A percentile compares a stretch with the other conserved stretches of the same genome.
Conservation (phyloP, 1,139 yeast genomes). For the Pichia sp. region DNA sequence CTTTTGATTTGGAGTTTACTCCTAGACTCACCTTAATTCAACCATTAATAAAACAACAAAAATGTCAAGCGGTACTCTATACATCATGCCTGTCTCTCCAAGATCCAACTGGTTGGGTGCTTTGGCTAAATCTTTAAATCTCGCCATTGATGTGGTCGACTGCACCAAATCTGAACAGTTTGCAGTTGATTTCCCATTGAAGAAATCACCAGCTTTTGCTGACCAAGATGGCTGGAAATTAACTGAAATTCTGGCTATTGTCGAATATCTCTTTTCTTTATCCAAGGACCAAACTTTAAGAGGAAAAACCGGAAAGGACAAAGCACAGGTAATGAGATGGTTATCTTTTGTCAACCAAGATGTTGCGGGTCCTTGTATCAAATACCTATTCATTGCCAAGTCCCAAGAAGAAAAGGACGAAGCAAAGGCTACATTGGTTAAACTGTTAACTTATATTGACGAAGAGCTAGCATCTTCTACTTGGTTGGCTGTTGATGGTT, state of each 20-base stretch:
- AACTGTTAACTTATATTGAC: slow-evolving; percentile 1
- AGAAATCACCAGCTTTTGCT: slow-evolving; percentile 25
- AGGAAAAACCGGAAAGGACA: slow-evolving; percentile 18
- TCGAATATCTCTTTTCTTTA: slow-evolving; percentile 21
- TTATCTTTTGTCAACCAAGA: slow-evolving; percentile 23
- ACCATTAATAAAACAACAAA: too few species aligned
- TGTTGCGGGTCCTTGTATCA: slow-evolving; percentile 8
- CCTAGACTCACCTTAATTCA: too few species aligned
- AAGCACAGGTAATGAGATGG: slow-evolving; percentile 25
- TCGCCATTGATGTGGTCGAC: slow-evolving; percentile 33
- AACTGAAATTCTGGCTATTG: slow-evolving; percentile 23
- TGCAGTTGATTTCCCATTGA: slow-evolving; percentile 19
- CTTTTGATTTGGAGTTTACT: too few species aligned
- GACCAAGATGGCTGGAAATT: slow-evolving; percentile 22
- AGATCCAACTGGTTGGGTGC: slow-evolving; percentile 16
- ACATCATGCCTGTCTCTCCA: slow-evolving; percentile 12
- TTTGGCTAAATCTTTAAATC: slow-evolving; percentile 19
- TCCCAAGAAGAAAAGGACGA: slow-evolving; percentile 4
- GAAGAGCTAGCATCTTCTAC: slow-evolving; percentile 2
- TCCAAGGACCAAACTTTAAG: slow-evolving; percentile 13
- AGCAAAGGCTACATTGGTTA: neutral
- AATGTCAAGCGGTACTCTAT: slow-evolving; percentile 17
- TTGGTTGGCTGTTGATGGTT: slow-evolving; percentile 3
- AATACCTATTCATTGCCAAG: neutral
- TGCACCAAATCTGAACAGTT: neutral